A percentile compares a stretch with the other conserved stretches of the same genome.
These are phyloP conservation scores for Ceratocystis albifundus DNA, from an alignment of 2,329 filamentous ascomycete genomes.

Conservation along the genomic window DNA sequence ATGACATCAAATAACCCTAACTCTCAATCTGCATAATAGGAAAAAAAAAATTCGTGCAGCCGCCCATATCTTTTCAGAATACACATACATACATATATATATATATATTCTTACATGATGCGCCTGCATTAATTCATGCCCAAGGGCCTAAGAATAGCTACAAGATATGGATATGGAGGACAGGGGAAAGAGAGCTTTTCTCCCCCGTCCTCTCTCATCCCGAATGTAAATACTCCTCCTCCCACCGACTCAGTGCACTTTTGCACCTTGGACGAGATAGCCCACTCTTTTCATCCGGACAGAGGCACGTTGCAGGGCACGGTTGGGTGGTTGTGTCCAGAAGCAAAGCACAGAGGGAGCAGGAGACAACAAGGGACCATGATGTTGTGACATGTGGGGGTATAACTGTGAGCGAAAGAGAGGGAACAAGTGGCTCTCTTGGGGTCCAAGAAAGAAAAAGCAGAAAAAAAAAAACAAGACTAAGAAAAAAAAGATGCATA, in stretches of 20 bases:
- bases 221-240: not conserved
- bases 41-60: no score
- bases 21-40: no score
- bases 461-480: not conserved
- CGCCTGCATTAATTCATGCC: no score
- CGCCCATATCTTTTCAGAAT: no score
- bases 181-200: no score
- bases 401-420: not conserved
- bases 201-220: not conserved
- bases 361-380: not conserved
- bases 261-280: not conserved
- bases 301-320: not conserved
- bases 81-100: no score
- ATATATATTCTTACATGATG: no score
- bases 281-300: not conserved
- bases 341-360: slow-evolving; percentile 2
- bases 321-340: not conserved
- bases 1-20: no score
- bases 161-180: no score
- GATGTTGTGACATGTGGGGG: slow-evolving; percentile 2
- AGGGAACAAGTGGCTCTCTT: slow-evolving; percentile 4
- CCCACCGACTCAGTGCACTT: not conserved
- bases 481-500: not conserved
- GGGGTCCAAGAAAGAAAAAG: not conserved
- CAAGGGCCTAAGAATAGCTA: no score